Evolutionary conservation across 2,329 filamentous ascomycete genomes (phyloP).

Genomic region (Epicoccum sorghinum): DNA sequence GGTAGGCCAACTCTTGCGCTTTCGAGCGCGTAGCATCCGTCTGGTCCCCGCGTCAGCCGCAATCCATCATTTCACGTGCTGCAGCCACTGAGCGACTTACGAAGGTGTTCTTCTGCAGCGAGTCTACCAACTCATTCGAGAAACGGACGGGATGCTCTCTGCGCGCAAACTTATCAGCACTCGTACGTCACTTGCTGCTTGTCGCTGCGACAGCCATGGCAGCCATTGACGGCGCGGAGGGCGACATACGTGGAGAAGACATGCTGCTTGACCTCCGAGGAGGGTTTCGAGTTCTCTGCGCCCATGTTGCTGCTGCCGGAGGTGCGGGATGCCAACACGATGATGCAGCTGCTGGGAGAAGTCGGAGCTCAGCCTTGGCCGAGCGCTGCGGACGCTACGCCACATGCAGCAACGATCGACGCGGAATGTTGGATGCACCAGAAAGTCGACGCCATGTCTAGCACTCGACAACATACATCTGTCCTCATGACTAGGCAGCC

Average conservation of each 20-base stretch:
- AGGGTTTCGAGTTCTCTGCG: slow-evolving; percentile 66
- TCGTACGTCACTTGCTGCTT: slow-evolving; percentile 3
- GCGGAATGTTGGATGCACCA: slow-evolving; percentile 25
- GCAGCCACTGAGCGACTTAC: slow-evolving; percentile 56
- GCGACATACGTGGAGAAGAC: slow-evolving; percentile 65
- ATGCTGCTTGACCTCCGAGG: slow-evolving; percentile 61
- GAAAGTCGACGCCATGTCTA: slow-evolving; percentile 23
- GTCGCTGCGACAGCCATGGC: neutral
- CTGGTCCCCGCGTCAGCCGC: slow-evolving; percentile 55
- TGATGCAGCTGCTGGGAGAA: slow-evolving; percentile 40
- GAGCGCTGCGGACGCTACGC: slow-evolving; percentile 28
- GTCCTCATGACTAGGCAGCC: slow-evolving; percentile 9
- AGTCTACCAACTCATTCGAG: slow-evolving; percentile 81
- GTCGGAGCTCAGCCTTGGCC: slow-evolving; percentile 40
- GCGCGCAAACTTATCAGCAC: slow-evolving; percentile 44
- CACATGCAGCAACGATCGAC: slow-evolving; percentile 20
- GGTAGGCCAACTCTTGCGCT: slow-evolving; percentile 83
- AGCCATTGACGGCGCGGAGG: slow-evolving; percentile 30
- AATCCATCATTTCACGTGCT: neutral
- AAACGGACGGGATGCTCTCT: slow-evolving; percentile 71
- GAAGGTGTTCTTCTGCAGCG: slow-evolving; percentile 83
- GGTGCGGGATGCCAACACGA: slow-evolving; percentile 29
- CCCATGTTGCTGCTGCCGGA: slow-evolving; percentile 58
- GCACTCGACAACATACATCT: slow-evolving; percentile 17
- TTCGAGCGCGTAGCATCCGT: slow-evolving; percentile 87